A percentile compares a stretch with the other conserved stretches of the same genome.
Conservation (phyloP, 2,329 filamentous ascomycete genomes). For the Pseudohalonectria lignicola region DNA sequence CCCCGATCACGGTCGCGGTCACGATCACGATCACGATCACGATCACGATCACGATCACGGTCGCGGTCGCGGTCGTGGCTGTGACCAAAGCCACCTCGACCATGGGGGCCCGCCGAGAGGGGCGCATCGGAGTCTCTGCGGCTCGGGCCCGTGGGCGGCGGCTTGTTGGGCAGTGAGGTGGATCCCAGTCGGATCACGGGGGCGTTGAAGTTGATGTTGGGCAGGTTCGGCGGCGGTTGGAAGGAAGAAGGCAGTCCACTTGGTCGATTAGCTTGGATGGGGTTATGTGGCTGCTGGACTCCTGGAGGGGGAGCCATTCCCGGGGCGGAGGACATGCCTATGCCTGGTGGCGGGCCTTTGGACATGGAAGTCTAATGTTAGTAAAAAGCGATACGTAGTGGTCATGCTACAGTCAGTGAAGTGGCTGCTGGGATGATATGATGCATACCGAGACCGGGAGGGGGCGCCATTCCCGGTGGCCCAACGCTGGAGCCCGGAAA, state of each 20-base stretch:
- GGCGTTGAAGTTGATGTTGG: conserved; percentile 96
- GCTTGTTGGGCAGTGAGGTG: conserved; percentile 55
- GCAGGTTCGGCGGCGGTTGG: conserved; percentile 82
- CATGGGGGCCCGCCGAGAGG: conserved; percentile 20
- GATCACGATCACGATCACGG: conserved; percentile 26
- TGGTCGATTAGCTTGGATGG: conserved; percentile 68
- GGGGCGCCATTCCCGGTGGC: conserved; percentile 60
- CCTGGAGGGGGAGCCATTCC: conserved; percentile 71
- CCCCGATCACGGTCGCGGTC: not conserved
- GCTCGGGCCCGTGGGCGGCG: conserved; percentile 24
- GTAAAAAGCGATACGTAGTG: too few relatives aligned
- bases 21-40: conserved; percentile 24
- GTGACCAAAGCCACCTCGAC: conserved; percentile 39
- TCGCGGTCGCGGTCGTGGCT: conserved; percentile 1
- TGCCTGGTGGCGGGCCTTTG: conserved; percentile 65
- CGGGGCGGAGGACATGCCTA: conserved; percentile 71
- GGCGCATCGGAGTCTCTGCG: conserved; percentile 32
- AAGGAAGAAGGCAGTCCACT: conserved; percentile 73
- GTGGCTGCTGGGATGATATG: not conserved
- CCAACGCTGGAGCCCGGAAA: conserved; percentile 49
- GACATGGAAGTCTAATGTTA: too few relatives aligned
- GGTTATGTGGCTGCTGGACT: conserved; percentile 47
- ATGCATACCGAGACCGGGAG: conserved; percentile 69
- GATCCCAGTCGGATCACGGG: conserved; percentile 91
- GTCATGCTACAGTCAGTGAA: too few relatives aligned